A percentile compares a stretch with the other conserved stretches of the same genome.
Evolutionary conservation across 257 asterid genomes (phyloP).

Genomic region (Plantago elongata): DNA sequence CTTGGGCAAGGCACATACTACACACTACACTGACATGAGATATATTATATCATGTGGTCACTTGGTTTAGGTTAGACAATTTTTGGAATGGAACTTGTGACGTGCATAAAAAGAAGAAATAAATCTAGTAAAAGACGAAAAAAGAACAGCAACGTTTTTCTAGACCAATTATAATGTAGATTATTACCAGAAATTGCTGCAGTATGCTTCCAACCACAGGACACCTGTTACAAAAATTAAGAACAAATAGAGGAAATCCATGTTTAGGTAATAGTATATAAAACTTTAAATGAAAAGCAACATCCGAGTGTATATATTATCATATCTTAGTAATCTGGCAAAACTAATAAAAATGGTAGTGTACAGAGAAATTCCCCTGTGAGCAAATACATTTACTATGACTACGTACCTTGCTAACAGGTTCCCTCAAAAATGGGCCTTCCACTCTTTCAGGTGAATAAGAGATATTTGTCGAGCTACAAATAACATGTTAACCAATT

Average conservation of each 20-base stretch:
- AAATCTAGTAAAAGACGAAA: background rate
- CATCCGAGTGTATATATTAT: background rate
- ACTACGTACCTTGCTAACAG: slow-evolving; percentile 67
- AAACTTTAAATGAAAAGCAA: background rate
- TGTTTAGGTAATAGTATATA: background rate
- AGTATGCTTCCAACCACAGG: slow-evolving; percentile 99
- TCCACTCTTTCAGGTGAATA: slow-evolving; percentile 83
- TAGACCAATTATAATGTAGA: background rate
- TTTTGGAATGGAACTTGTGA: no score
- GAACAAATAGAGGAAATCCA: background rate
- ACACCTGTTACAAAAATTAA: slow-evolving; percentile 45
- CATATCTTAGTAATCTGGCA: no score
- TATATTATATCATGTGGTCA: no score
- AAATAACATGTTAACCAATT: slow-evolving; percentile 25
- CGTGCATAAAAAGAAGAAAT: no score
- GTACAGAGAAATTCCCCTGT: no score
- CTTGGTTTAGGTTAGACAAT: no score
- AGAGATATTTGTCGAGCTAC: slow-evolving; percentile 60
- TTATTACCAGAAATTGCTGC: slow-evolving; percentile 88
- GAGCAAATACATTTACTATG: background rate
- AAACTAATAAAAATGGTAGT: no score
- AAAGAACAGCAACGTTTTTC: background rate
- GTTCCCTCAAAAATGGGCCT: slow-evolving; percentile 63
- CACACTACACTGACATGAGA: no score
- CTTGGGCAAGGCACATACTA: no score